Percentiles rank a stretch among this genome's conserved stretches.
Conservation (phyloP, 768 basidiomycete genomes). For the Termitomyces sp. region DNA sequence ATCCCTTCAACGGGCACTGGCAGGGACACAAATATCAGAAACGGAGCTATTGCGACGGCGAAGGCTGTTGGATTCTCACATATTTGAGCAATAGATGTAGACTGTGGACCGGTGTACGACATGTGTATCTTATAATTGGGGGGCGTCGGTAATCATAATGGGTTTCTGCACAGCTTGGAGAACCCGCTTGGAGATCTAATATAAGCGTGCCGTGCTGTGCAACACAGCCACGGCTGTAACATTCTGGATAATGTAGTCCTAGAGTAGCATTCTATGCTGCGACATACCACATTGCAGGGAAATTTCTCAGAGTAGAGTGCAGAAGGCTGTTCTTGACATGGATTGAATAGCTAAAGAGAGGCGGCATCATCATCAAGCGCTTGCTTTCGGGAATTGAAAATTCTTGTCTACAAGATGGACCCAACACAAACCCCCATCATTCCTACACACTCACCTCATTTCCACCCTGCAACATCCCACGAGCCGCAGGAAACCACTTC, state of each 20-base stretch:
- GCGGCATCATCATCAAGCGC: constrained; percentile 10
- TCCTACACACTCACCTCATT: constrained; percentile 18
- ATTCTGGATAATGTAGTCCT: not conserved
- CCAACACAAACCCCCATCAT: constrained; percentile 25
- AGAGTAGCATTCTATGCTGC: not conserved
- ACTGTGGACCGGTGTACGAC: constrained; percentile 12
- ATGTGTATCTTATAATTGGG: not conserved
- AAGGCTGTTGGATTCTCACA: constrained; percentile 70
- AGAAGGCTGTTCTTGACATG: constrained; percentile 9
- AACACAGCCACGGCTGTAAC: constrained; percentile 30
- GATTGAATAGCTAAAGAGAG: not conserved
- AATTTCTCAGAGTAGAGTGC: not conserved
- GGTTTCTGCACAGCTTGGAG: constrained; percentile 25
- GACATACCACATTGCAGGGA: not conserved
- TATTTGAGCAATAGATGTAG: constrained; percentile 37
- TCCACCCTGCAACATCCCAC: constrained; percentile 21
- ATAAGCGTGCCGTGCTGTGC: constrained; percentile 31
- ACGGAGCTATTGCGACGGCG: constrained; percentile 73
- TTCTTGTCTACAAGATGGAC: constrained; percentile 17
- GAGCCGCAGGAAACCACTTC: constrained; percentile 18
- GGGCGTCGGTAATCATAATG: constrained; percentile 16
- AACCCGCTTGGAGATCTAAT: constrained; percentile 20
- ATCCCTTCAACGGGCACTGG: constrained; percentile 30
- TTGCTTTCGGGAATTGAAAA: constrained; percentile 19
- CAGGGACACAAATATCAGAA: constrained; percentile 71